Conservation (phyloP, 169 alveolate species). For the Plasmodium berghei region DNA sequence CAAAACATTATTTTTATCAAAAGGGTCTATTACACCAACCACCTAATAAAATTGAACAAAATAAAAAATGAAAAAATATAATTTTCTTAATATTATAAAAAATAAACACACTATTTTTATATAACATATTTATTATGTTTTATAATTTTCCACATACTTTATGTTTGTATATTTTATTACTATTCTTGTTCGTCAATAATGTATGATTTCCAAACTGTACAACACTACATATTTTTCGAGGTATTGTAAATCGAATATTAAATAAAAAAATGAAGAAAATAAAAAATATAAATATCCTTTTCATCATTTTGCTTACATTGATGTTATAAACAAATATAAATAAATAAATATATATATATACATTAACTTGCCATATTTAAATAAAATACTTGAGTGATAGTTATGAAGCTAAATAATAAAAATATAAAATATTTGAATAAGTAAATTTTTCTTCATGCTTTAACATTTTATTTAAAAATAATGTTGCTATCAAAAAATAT, state of each 20-base stretch:
- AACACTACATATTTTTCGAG: conserved; percentile 41
- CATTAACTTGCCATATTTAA: too few relatives aligned
- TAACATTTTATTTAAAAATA: too few relatives aligned
- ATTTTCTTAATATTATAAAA: background rate
- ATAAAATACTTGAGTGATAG: too few relatives aligned
- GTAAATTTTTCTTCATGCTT: too few relatives aligned
- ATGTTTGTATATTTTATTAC: conserved; percentile 13
- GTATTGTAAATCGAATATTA: background rate
- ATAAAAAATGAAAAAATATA: conserved; percentile 1
- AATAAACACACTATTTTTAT: background rate
- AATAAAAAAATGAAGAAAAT: background rate
- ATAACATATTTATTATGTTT: background rate
- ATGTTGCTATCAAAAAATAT: too few relatives aligned
- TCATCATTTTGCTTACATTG: conserved; percentile 8
- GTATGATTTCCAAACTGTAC: conserved; percentile 46
- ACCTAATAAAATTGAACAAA: conserved; percentile 3
- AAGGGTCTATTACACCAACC: conserved; percentile 59
- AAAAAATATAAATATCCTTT: conserved; percentile 5
- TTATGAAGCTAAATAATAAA: too few relatives aligned
- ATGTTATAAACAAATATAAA: background rate
- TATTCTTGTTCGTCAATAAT: conserved; percentile 16
- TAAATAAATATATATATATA: background rate
- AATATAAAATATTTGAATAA: too few relatives aligned
- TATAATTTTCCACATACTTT: background rate
- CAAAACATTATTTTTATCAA: conserved; percentile 37